These are phyloP conservation scores for Quercus phellos DNA, from an alignment of 331 rosid species.

Conservation along the genomic window DNA sequence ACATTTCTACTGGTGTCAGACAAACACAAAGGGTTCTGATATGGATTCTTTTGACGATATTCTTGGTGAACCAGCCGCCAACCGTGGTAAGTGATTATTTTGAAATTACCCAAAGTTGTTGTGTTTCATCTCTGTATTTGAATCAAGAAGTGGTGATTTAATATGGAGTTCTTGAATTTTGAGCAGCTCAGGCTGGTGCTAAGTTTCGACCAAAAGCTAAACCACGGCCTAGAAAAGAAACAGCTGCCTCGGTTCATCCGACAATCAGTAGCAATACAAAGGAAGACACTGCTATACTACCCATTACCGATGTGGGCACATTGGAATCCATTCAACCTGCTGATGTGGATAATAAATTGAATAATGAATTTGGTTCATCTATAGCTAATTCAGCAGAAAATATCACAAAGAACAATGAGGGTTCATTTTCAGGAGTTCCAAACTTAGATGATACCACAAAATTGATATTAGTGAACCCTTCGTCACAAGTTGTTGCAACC, in stretches of 20 bases:
- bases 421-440: conserved; percentile 12
- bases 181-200: conserved; percentile 31
- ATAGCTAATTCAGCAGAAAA: conserved; percentile 6
- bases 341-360: conserved; percentile 14
- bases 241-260: conserved; percentile 6
- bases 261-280: conserved; percentile 20
- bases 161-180: neutral
- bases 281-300: conserved; percentile 9
- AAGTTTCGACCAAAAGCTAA: conserved; percentile 53
- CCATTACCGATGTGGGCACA: conserved; percentile 6
- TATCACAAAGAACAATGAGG: conserved; percentile 2
- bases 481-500: conserved; percentile 8
- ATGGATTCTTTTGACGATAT: conserved; percentile 26
- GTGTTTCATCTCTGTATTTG: neutral
- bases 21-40: neutral
- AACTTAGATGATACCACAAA: conserved; percentile 10
- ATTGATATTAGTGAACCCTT: conserved; percentile 5
- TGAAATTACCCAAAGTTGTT: neutral
- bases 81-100: conserved; percentile 8
- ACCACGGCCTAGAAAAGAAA: conserved; percentile 31
- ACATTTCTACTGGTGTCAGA: neutral
- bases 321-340: neutral
- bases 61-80: conserved; percentile 14
- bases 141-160: neutral
- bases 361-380: conserved; percentile 18